Evolutionary conservation across 2,329 filamentous ascomycete genomes (phyloP), one percentile per base, ranked within the genome.

Genomic region (Lasiodiplodia theobromae): DNA sequence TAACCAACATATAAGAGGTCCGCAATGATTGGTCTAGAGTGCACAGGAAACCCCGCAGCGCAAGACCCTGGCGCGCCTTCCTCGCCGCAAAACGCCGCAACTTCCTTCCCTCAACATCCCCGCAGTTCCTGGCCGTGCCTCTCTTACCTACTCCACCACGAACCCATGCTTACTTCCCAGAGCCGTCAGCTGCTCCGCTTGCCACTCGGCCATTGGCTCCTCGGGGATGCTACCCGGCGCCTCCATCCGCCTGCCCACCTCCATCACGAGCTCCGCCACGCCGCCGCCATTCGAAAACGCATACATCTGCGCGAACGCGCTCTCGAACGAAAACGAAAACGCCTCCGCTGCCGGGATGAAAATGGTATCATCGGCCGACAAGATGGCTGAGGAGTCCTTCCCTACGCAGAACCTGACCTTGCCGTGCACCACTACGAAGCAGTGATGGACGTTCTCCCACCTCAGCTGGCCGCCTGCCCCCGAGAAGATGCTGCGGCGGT

Each of bases 291-390:
- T 63, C 2, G 58, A 25, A 14, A 49, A 49, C 11, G 51, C 58
- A 11, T 63, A 63, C 58, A 63, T 51, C 58, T 63, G 58, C 25
- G 58, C 40, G 10, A 49, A 51, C n/a, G 58, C 25, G 28, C 58
- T 63, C n/a, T 37, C 25, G n/a, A 63, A 63, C 23, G 25, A 49
- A 11, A 63, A 63, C 28, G 28, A 23, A n/a, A 63, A 63, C 5
- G 25, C 58, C 40, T 63, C 58, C 4, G 14, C 28, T 10, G 58
- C 58, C 11, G 58, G 58, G 4, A 51, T 31, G 40, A 63, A 63
- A 2, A 51, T 34, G 44, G 25, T 23, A 8, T 51, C 40, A 4
- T 63, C 58, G 18, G 44, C 44, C 14, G 40, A n/a, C 40, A 63
- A 12, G 6, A 18, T 4, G 40, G 37, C 58, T 18, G 28, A 34